Conservation (phyloP, 352 stramenopile genomes). For the Pythium guiyangense region DNA sequence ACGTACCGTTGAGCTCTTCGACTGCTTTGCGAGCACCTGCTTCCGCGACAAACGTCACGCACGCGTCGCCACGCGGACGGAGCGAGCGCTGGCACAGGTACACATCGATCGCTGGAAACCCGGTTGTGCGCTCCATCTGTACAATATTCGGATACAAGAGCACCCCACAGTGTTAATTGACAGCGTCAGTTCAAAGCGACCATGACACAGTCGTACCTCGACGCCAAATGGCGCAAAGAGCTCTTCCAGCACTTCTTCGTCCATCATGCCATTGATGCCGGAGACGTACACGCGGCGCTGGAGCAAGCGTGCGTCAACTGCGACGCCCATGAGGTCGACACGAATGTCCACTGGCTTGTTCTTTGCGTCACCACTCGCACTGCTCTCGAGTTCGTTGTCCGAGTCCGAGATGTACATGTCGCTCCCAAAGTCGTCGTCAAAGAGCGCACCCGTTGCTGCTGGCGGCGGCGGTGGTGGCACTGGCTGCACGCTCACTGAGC, state of each 20-base stretch:
- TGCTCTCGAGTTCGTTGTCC: constrained; percentile 32
- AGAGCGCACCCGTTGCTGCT: background rate
- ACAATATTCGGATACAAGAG: background rate
- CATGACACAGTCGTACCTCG: constrained; percentile 22
- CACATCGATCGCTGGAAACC: constrained; percentile 46
- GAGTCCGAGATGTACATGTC: constrained; percentile 49
- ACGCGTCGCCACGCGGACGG: constrained; percentile 45
- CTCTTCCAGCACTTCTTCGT: constrained; percentile 42
- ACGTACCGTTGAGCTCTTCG: constrained; percentile 51
- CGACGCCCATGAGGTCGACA: constrained; percentile 33
- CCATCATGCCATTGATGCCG: constrained; percentile 38
- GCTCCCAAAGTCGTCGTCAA: constrained; percentile 7
- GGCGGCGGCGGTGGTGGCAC: background rate
- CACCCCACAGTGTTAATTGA: constrained; percentile 1
- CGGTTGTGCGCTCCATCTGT: constrained; percentile 37
- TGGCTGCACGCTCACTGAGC: background rate
- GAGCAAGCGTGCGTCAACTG: constrained; percentile 32
- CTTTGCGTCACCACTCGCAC: constrained; percentile 4
- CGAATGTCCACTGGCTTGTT: constrained; percentile 35
- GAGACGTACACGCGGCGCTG: constrained; percentile 52
- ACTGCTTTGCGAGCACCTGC: constrained; percentile 35
- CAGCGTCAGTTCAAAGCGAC: constrained; percentile 5
- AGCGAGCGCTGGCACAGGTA: constrained; percentile 48
- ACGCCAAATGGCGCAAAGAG: constrained; percentile 55
- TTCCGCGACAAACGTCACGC: constrained; percentile 36